Percentiles rank a stretch among this genome's conserved stretches.
These are phyloP conservation scores for Phanerochaete carnosa DNA, from an alignment of 768 basidiomycete genomes.

Conservation along the genomic window DNA sequence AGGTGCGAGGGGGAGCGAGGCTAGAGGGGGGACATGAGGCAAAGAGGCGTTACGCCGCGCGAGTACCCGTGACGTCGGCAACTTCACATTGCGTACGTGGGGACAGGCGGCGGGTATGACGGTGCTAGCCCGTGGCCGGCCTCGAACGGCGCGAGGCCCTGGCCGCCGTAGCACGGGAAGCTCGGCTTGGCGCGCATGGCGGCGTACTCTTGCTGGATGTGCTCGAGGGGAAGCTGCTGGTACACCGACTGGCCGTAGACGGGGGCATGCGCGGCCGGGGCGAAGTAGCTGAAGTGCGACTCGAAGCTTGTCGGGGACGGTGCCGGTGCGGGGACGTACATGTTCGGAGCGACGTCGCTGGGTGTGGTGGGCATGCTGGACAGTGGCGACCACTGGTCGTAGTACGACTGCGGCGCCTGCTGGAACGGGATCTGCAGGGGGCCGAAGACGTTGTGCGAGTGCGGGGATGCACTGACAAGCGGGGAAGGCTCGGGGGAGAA, in stretches of 20 bases:
- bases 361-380: conserved; percentile 26
- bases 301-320: neutral
- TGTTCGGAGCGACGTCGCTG: neutral
- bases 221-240: neutral
- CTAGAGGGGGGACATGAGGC: neutral
- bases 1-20: neutral
- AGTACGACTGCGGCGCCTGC: conserved; percentile 3
- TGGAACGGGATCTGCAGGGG: conserved; percentile 17
- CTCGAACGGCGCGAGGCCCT: conserved; percentile 14
- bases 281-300: conserved; percentile 1
- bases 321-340: neutral
- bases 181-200: conserved; percentile 3
- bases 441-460: conserved; percentile 16
- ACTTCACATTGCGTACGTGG: conserved; percentile 22
- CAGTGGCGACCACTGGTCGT: conserved; percentile 19
- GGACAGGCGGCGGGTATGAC: conserved; percentile 12
- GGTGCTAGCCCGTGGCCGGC: conserved; percentile 11
- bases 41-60: neutral
- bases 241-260: neutral
- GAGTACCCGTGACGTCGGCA: neutral
- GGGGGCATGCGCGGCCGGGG: neutral
- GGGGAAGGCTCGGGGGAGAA: conserved; percentile 1
- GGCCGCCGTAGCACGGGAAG: conserved; percentile 19
- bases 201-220: neutral
- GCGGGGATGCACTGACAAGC: neutral